These are phyloP conservation scores for Achlya hypogyna DNA, from an alignment of 352 stramenopile genomes.

Conservation along the genomic window DNA sequence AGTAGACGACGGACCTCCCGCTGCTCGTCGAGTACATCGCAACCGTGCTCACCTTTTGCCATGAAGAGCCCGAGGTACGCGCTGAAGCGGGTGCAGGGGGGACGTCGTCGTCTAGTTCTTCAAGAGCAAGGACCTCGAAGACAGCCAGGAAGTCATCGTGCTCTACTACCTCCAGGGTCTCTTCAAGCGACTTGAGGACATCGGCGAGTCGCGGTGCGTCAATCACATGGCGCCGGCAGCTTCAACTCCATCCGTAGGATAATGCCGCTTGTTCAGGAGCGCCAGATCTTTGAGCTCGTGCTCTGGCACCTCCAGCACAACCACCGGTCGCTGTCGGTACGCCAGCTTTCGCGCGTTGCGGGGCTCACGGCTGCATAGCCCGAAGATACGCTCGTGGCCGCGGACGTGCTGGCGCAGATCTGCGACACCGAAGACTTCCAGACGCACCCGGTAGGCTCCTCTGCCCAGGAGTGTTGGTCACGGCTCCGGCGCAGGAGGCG, in stretches of 20 bases:
- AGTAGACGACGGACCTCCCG: slow-evolving; percentile 82
- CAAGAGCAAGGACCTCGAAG: slow-evolving; percentile 56
- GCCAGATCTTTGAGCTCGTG: slow-evolving; percentile 70
- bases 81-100: neutral
- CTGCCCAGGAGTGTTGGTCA: neutral
- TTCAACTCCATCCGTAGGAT: slow-evolving; percentile 31
- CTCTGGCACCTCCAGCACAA: slow-evolving; percentile 65
- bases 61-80: slow-evolving; percentile 52
- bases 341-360: neutral
- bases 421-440: slow-evolving; percentile 81
- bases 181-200: slow-evolving; percentile 73
- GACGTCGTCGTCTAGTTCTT: slow-evolving; percentile 67
- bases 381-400: slow-evolving; percentile 42
- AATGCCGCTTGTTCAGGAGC: slow-evolving; percentile 77
- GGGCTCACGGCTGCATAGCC: slow-evolving; percentile 21
- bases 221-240: neutral
- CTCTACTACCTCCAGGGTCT: slow-evolving; percentile 81
- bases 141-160: slow-evolving; percentile 79
- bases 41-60: slow-evolving; percentile 69
- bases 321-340: slow-evolving; percentile 27
- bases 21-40: slow-evolving; percentile 83
- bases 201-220: slow-evolving; percentile 65
- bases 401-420: slow-evolving; percentile 63
- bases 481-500: slow-evolving; percentile 23
- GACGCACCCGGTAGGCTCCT: slow-evolving; percentile 35